Base-by-base conservation (phyloP, 1,284 basidiomycete genomes). In the Nidula niveotomentosa region DNA sequence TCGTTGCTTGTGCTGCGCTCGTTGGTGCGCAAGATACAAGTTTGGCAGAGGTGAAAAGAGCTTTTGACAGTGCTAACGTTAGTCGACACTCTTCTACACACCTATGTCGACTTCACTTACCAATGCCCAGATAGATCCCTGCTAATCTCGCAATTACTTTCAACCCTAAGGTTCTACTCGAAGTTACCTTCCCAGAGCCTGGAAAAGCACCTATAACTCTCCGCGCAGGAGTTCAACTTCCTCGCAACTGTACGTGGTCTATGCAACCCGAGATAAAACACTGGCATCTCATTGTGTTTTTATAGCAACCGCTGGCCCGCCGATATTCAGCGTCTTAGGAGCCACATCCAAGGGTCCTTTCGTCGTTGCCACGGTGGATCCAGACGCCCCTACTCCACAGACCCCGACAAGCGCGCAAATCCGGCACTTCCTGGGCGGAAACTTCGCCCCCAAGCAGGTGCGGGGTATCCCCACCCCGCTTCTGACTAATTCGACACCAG, bases 361-460 rank as follows among this genome's bases (percentile, higher is more conserved):
- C 61, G 78, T 83, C 36, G 63, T 81, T 17, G 75, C 74, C 0
- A 62, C 69, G 10, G 74, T 81, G 5, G 81, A 84, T 55, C 80
- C 74, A 6, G 80, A 84, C 56, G 79, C 77, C 7, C 80, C 80
- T 1, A 78, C 79, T 8, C 80, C 80, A 1, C 75, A 79, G 56
- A 60, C 53, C 10, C 78, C 78, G 2, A 77, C 74, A 0, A 54
- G 33, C 10, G 72, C 80, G 0, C 75, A 82, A 59, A 78, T 82
- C 52, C 73, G 79, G 13, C 81, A 84, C 61, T 80, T 81, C 65
- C 65, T 84, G 4, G 79, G 77, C 0, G 74, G 76, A 2, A 71
- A 79, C 63, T 82, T 80, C 56, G 53, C 65, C 44, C 48, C 60
- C 2, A 55, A 52, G 6, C 45, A 47, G 49, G 57, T 37, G 53